Conservation (phyloP, 345 rosid genomes). For the Rhodomyrtus tomentosa region DNA sequence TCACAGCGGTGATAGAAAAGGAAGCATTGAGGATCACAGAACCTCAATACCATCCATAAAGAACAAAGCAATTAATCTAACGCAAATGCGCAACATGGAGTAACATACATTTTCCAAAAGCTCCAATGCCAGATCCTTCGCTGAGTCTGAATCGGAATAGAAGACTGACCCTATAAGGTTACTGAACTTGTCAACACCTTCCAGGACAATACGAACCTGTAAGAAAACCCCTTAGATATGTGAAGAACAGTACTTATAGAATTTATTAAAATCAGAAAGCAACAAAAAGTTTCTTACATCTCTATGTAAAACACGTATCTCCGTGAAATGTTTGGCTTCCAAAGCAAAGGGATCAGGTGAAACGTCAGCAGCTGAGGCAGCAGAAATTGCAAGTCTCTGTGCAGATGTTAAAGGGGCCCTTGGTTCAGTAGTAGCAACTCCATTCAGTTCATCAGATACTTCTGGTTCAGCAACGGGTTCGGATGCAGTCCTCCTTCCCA, state of each 20-base stretch:
- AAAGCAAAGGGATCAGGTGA: conserved; percentile 73
- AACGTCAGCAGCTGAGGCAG: conserved; percentile 45
- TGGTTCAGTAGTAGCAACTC: conserved; percentile 51
- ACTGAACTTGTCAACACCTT: conserved; percentile 91
- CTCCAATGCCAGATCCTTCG: conserved; percentile 84
- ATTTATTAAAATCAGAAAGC: neutral
- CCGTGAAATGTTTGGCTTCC: conserved; percentile 91
- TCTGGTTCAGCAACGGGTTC: conserved; percentile 39
- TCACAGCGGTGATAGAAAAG: neutral
- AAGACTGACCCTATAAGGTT: conserved; percentile 90
- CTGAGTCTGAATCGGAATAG: conserved; percentile 81
- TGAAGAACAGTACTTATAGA: neutral
- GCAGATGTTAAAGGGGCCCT: conserved; percentile 76
- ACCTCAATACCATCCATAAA: neutral
- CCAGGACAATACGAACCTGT: conserved; percentile 94
- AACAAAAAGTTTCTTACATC: conserved; percentile 40
- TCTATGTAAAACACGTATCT: conserved; percentile 73
- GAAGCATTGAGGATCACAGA: neutral
- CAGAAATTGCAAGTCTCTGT: conserved; percentile 73
- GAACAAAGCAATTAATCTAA: neutral
- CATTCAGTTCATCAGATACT: conserved; percentile 46
- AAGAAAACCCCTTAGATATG: conserved; percentile 13
- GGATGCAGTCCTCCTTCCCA: conserved; percentile 59
- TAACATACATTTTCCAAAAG: conserved; percentile 68
- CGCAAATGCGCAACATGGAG: neutral